Conservation (phyloP, 31 red algal genomes). For the Pterothamnion heteromorphum region DNA sequence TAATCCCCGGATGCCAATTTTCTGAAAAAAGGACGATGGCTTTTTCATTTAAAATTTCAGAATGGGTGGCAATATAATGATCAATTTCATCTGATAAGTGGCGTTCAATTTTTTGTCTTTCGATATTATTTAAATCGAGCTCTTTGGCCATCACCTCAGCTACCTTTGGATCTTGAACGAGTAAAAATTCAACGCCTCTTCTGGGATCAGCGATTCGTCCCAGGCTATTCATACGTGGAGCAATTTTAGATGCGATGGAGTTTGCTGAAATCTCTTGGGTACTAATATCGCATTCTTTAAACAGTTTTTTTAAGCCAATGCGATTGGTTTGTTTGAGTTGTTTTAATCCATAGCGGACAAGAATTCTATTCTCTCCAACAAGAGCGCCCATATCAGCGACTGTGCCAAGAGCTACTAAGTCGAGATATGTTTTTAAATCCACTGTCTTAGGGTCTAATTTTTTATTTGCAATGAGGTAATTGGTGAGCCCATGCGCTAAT, state of each 20-base stretch:
- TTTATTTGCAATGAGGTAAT: too few species aligned
- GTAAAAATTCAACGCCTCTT: background rate
- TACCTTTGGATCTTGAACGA: background rate
- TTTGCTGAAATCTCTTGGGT: background rate
- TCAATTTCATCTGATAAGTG: background rate
- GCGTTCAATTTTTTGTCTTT: background rate
- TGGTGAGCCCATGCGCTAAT: background rate
- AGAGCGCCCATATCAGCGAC: constrained; percentile 22
- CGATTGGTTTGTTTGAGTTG: background rate
- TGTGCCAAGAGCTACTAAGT: constrained; percentile 3
- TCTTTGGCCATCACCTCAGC: background rate
- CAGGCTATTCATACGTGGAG: constrained; percentile 12
- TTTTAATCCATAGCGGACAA: background rate
- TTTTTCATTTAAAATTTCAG: background rate
- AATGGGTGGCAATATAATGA: background rate
- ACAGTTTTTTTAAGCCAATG: background rate
- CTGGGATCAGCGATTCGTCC: constrained; percentile 9
- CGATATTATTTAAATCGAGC: background rate
- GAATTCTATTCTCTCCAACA: background rate
- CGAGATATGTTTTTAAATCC: background rate
- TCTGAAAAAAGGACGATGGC: background rate
- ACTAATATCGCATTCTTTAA: background rate
- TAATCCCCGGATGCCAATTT: constrained; percentile 19
- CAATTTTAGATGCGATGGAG: constrained; percentile 10
- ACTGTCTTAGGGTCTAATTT: background rate